phyloP scores from a whole-genome alignment of 139 green algal species.

The Desmodesmus armatus region DNA sequence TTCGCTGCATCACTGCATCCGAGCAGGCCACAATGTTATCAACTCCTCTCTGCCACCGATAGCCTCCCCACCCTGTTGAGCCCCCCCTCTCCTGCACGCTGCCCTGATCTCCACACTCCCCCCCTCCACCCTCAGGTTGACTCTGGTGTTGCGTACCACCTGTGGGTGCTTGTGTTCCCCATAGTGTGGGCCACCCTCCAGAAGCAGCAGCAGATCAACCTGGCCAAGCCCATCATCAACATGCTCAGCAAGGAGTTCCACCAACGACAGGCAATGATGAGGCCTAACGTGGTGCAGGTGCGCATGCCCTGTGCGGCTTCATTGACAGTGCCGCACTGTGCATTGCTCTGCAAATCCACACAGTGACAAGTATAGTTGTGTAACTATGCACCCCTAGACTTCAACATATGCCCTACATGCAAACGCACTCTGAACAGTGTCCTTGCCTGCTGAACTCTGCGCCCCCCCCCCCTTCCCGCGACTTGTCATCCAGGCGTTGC shows the following conservation, averaged over 20 bases:
- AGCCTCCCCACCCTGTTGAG: neutral
- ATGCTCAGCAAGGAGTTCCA: conserved; percentile 95
- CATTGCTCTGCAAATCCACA: too few relatives aligned
- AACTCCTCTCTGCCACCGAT: too few relatives aligned
- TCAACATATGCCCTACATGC: neutral
- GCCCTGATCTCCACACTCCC: too few relatives aligned
- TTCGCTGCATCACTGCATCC: too few relatives aligned
- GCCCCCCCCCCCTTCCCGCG: neutral
- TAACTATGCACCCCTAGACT: too few relatives aligned
- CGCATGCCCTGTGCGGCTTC: too few relatives aligned
- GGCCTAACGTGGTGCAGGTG: conserved; percentile 96
- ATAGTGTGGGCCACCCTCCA: conserved; percentile 97
- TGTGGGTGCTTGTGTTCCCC: conserved; percentile 96
- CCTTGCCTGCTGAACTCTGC: neutral
- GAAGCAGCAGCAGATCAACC: conserved; percentile 91
- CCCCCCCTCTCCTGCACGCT: too few relatives aligned
- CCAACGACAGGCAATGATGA: conserved; percentile 74
- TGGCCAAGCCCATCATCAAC: conserved; percentile 96
- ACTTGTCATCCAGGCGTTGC: conserved; percentile 64
- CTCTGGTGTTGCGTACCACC: conserved; percentile 68
- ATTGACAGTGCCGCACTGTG: too few relatives aligned
- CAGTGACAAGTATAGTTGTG: too few relatives aligned
- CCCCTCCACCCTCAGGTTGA: conserved; percentile 68
- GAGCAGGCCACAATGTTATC: too few relatives aligned
- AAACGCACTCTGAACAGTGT: too few relatives aligned